Conservation (phyloP, 108 stramenopile species). For the Nitzschia inconspicua region DNA sequence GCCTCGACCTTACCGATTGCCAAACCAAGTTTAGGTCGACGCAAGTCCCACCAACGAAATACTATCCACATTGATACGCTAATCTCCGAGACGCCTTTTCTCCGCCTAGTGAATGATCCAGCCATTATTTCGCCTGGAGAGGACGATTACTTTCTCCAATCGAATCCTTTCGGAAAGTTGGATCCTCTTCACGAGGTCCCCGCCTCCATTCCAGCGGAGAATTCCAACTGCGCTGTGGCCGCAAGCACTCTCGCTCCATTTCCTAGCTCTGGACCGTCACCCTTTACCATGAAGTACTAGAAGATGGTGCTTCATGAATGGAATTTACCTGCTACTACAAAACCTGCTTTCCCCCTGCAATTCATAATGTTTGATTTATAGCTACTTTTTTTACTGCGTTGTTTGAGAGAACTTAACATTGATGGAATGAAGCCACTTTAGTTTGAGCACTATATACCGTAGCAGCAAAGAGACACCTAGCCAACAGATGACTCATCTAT, state of each 20-base stretch:
- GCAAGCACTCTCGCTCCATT: no score
- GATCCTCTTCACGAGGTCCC: background rate
- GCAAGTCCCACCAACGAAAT: conserved; percentile 26
- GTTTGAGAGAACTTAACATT: no score
- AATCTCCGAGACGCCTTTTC: conserved; percentile 5
- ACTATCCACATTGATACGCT: conserved; percentile 17
- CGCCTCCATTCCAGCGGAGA: background rate
- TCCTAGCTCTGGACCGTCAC: background rate
- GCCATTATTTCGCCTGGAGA: background rate
- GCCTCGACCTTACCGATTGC: background rate
- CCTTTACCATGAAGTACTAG: background rate
- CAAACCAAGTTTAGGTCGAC: background rate
- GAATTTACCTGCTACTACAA: background rate
- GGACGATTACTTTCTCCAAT: background rate
- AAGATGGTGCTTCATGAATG: background rate
- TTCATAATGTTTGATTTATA: no score
- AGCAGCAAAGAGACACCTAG: no score
- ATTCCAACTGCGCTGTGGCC: background rate
- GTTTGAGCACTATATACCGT: no score
- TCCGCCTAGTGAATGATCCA: background rate
- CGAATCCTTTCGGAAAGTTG: background rate
- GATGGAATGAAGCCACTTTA: no score
- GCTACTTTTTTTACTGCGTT: no score
- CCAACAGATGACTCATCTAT: no score
- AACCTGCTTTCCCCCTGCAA: no score